Conservation (phyloP, 1,284 basidiomycete genomes). For the Apiotrichum sp. region DNA sequence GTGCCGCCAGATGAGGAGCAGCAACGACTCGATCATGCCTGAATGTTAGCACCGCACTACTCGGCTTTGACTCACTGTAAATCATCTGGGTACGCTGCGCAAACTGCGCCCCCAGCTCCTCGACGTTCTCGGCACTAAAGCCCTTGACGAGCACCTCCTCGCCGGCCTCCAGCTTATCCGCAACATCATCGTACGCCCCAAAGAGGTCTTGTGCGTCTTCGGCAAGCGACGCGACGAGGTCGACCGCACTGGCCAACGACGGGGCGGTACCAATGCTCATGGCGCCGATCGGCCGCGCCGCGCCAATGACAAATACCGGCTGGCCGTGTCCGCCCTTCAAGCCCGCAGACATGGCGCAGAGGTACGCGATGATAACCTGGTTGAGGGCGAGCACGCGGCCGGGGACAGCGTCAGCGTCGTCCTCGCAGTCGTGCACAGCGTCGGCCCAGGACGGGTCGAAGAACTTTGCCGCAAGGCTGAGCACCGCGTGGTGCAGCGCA, state of each 20-base stretch:
- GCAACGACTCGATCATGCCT: constrained; percentile 68
- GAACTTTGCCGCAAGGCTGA: constrained; percentile 67
- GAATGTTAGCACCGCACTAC: constrained; percentile 30
- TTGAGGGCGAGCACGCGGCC: constrained; percentile 31
- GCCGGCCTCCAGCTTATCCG: constrained; percentile 27
- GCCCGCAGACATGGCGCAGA: constrained; percentile 28
- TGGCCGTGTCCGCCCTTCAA: constrained; percentile 31
- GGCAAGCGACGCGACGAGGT: constrained; percentile 30
- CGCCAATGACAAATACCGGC: constrained; percentile 38
- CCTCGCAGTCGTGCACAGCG: constrained; percentile 3
- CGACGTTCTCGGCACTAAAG: constrained; percentile 7
- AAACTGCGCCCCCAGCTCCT: constrained; percentile 14
- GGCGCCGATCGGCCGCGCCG: constrained; percentile 20
- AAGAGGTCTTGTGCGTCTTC: constrained; percentile 29
- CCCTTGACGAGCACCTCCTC: constrained; percentile 12
- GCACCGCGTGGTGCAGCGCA: constrained; percentile 70
- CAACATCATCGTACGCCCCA: constrained; percentile 25
- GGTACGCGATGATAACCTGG: constrained; percentile 36
- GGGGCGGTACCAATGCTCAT: constrained; percentile 32
- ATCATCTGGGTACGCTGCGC: constrained; percentile 5
- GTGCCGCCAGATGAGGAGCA: constrained; percentile 81
- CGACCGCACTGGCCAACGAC: constrained; percentile 26
- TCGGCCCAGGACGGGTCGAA: constrained; percentile 61
- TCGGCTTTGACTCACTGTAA: constrained; percentile 6
- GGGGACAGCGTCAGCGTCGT: background rate